Percentiles rank a stretch among this genome's conserved stretches.
Conservation (phyloP, 1,139 yeast species). For the Zygosaccharomyces pseudobailii region DNA sequence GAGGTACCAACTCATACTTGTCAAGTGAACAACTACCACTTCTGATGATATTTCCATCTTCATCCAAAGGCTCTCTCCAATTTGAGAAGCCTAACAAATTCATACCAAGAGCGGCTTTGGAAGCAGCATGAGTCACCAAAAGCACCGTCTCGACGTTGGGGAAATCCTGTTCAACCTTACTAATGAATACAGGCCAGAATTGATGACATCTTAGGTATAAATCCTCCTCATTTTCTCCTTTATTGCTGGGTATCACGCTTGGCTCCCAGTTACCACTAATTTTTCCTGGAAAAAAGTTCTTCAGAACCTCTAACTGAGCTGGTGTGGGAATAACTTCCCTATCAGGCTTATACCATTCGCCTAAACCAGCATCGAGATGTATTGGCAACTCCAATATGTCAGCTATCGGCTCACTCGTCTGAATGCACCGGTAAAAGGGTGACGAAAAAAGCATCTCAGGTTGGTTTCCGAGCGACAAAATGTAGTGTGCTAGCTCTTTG, state of each 20-base stretch:
- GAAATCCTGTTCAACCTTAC: conserved; percentile 45
- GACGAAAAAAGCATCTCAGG: conserved; percentile 68
- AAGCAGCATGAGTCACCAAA: conserved; percentile 78
- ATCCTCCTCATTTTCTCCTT: conserved; percentile 65
- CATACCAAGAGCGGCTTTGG: conserved; percentile 74
- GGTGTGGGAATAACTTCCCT: conserved; percentile 55
- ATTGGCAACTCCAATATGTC: conserved; percentile 51
- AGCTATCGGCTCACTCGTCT: conserved; percentile 72
- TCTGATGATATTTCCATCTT: conserved; percentile 45
- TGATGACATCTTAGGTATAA: conserved; percentile 50
- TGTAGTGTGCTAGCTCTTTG: conserved; percentile 57
- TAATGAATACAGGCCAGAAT: conserved; percentile 50
- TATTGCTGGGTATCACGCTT: conserved; percentile 51
- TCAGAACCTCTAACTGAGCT: conserved; percentile 47
- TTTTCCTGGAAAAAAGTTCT: conserved; percentile 48
- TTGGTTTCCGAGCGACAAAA: conserved; percentile 41
- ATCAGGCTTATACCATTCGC: conserved; percentile 61
- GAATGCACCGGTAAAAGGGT: conserved; percentile 86
- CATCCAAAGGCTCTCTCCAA: conserved; percentile 46
- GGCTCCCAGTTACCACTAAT: conserved; percentile 43
- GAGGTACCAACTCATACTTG: conserved; percentile 44
- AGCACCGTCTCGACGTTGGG: conserved; percentile 55
- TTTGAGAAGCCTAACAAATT: conserved; percentile 49
- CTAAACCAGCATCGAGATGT: conserved; percentile 65
- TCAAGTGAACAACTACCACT: conserved; percentile 60